Conservation (phyloP, 2,329 filamentous ascomycete genomes). For the Fusarium sp. region DNA sequence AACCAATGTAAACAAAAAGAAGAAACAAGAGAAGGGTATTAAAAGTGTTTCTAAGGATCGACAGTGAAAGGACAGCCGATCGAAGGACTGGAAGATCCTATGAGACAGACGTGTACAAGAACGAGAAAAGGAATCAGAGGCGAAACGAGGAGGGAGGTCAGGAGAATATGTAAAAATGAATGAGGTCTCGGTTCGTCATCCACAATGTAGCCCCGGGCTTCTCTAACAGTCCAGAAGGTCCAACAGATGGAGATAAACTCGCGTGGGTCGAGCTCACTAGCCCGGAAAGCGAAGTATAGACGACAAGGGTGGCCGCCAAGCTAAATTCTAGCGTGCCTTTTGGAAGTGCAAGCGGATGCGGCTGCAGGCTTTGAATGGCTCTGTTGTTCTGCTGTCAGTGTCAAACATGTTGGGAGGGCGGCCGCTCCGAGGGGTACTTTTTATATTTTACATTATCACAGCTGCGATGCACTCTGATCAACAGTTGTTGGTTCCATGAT, state of each 20-base stretch:
- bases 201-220: neutral
- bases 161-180: conserved; percentile 32
- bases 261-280: conserved; percentile 31
- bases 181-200: conserved; percentile 24
- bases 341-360: conserved; percentile 29
- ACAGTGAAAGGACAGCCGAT: conserved; percentile 29
- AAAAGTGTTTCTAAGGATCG: conserved; percentile 40
- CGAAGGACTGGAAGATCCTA: conserved; percentile 5
- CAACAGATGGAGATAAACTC: conserved; percentile 39
- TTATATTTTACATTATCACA: neutral
- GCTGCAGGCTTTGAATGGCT: conserved; percentile 25
- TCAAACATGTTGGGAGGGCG: conserved; percentile 16
- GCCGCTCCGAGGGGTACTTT: conserved; percentile 17
- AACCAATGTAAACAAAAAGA: conserved; percentile 1
- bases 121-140: neutral
- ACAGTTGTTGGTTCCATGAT: neutral
- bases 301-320: conserved; percentile 24
- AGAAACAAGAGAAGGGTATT: conserved; percentile 22
- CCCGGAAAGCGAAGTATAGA: conserved; percentile 30
- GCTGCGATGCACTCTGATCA: neutral
- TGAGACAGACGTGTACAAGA: conserved; percentile 14
- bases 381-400: conserved; percentile 5
- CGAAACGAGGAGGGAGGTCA: conserved; percentile 25
- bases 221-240: neutral
- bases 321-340: conserved; percentile 29